These are phyloP conservation scores for Niebla homalea DNA, from an alignment of 495 filamentous ascomycete species.

Conservation along the genomic window DNA sequence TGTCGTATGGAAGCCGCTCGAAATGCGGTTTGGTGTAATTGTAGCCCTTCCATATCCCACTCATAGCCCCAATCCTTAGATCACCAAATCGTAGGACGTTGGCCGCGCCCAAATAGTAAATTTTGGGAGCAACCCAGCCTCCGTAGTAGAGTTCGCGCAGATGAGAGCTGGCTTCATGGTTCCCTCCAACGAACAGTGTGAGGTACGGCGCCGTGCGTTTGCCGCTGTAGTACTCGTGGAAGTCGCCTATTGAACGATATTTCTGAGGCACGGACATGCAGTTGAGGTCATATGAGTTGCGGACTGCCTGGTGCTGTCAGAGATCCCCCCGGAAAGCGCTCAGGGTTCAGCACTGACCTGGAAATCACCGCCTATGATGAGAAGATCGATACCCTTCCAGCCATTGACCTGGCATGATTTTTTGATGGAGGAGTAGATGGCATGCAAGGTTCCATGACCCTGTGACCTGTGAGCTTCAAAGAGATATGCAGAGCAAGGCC, in stretches of 20 bases:
- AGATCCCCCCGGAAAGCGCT: constrained; percentile 1
- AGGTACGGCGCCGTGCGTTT: constrained; percentile 62
- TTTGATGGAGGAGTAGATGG: constrained; percentile 70
- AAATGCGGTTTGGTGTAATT: constrained; percentile 70
- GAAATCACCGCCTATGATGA: constrained; percentile 88
- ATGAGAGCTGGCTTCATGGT: constrained; percentile 84
- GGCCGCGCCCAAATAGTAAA: constrained; percentile 89
- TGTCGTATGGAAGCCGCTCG: constrained; percentile 76
- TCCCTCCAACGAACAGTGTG: constrained; percentile 86
- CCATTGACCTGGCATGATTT: constrained; percentile 46
- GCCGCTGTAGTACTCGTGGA: constrained; percentile 85
- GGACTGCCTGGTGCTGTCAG: constrained; percentile 48
- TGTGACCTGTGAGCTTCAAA: neutral
- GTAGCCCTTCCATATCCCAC: constrained; percentile 83
- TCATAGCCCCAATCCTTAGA: constrained; percentile 77
- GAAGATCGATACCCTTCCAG: constrained; percentile 66
- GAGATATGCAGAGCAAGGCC: neutral
- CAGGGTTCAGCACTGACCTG: constrained; percentile 39
- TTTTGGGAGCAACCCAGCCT: constrained; percentile 92
- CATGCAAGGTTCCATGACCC: constrained; percentile 84
- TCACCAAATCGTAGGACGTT: constrained; percentile 73
- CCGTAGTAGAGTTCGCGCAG: constrained; percentile 88
- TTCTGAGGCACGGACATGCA: constrained; percentile 77
- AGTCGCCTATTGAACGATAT: constrained; percentile 75
- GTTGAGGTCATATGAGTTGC: constrained; percentile 75